phyloP scores from a whole-genome alignment of 1,284 basidiomycete genomes.

The Austroboletus novae-zelandiae region DNA sequence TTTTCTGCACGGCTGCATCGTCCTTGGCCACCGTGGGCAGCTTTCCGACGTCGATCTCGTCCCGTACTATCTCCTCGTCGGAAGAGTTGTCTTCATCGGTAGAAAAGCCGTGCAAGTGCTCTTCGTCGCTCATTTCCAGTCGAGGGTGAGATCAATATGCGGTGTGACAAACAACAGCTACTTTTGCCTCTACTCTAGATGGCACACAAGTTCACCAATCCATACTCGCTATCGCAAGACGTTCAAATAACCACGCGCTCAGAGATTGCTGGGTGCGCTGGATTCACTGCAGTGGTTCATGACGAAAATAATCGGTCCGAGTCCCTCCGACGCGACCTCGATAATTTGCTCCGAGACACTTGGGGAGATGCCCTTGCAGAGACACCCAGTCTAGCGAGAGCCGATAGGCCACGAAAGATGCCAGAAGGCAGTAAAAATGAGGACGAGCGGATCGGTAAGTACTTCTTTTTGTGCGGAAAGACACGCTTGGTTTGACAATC shows the following conservation, averaged over 20 bases:
- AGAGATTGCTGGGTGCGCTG: constrained; percentile 16
- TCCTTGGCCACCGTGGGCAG: constrained; percentile 86
- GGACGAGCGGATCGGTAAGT: constrained; percentile 8
- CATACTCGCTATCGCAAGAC: constrained; percentile 20
- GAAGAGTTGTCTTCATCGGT: constrained; percentile 81
- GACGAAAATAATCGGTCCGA: constrained; percentile 8
- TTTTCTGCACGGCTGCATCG: constrained; percentile 75
- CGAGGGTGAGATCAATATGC: neutral
- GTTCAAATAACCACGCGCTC: constrained; percentile 28
- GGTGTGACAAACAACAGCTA: constrained; percentile 28
- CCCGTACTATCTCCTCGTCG: constrained; percentile 71
- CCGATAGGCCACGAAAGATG: constrained; percentile 1
- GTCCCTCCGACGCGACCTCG: constrained; percentile 18
- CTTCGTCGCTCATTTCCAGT: constrained; percentile 35
- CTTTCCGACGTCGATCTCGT: constrained; percentile 62
- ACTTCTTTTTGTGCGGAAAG: neutral
- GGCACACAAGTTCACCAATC: constrained; percentile 30
- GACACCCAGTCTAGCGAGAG: neutral
- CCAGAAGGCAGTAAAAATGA: neutral
- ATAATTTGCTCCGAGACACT: constrained; percentile 20
- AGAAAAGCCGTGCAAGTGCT: constrained; percentile 69
- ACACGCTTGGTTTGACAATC: neutral
- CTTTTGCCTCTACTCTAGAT: constrained; percentile 8
- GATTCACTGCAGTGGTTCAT: neutral
- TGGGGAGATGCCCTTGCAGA: constrained; percentile 15